Evolutionary conservation across 345 rosid species (phyloP), one percentile per base, ranked within the genome.

Genomic region (Viola odorata): DNA sequence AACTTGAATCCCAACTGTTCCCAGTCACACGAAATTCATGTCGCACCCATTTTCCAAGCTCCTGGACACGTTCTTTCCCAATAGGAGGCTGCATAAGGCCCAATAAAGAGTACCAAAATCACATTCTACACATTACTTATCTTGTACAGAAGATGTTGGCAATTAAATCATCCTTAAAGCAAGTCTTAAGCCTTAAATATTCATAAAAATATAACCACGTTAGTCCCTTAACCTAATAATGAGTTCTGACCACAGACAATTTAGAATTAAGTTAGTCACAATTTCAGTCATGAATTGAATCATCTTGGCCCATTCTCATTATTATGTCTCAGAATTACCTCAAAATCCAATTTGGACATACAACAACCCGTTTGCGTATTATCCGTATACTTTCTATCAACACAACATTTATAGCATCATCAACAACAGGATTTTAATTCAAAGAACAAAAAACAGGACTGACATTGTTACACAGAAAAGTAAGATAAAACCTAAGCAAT

Each of bases 11-110:
- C 97, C 99, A 88, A 65, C 70, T 86, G 73, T 62, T 75, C 23
- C 97, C 96, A 6, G 76, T 66, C 47, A 88, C 78, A 16, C 50
- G 67, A 53, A 80, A 88, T 64, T 88, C 95, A 62, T 69, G 80
- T 57, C 92, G 82, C 60, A 79, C 80, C 96, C 97, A 94, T 70
- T 78, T 80, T 54, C 97, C 92, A 6, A 94, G 87, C 72, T 83
- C 91, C 69, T 85, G 44, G 12, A 77, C 91, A 8, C 96, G 80
- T 62, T 80, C 75, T 66, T 80, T 81, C 37, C 97, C 97, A 55
- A 94, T 82, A 6, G 99, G 99, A 4, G 96, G 99, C 97, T 94
- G 48, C 68, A 53, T 40, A 60, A 66, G 59, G 49, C 60, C 37
- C 58, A 32, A 48, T 17, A 48, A 17, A 68, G 11, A 61, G 16